Percentiles rank a stretch among this genome's conserved stretches.
Conservation (phyloP, 805 yeast species). For the Candida xyloterini region DNA sequence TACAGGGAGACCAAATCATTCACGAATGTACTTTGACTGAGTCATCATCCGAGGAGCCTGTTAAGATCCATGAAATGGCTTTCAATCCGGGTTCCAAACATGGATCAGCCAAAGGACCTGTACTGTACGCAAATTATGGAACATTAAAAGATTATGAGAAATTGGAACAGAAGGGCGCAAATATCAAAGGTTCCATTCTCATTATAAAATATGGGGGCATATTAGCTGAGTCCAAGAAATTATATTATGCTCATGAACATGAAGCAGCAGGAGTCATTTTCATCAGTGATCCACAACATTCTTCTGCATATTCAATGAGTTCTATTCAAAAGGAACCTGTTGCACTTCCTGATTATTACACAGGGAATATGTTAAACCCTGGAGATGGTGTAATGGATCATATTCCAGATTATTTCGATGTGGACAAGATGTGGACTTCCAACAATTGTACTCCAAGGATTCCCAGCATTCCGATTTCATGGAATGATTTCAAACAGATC, state of each 20-base stretch:
- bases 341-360: constrained; percentile 50
- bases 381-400: constrained; percentile 51
- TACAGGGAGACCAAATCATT: constrained; percentile 16
- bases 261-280: constrained; percentile 70
- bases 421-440: constrained; percentile 40
- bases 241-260: constrained; percentile 49
- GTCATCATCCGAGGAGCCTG: constrained; percentile 8
- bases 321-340: constrained; percentile 56
- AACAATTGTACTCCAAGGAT: constrained; percentile 61
- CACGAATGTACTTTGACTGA: constrained; percentile 26
- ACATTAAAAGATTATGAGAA: constrained; percentile 47
- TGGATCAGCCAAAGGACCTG: constrained; percentile 51
- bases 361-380: constrained; percentile 81
- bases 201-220: constrained; percentile 57
- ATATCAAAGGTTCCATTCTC: constrained; percentile 49
- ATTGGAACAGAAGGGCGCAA: constrained; percentile 38
- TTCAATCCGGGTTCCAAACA: constrained; percentile 67
- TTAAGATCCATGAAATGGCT: constrained; percentile 40
- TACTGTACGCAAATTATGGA: constrained; percentile 71
- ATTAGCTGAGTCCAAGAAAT: constrained; percentile 49
- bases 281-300: constrained; percentile 43
- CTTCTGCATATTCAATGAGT: constrained; percentile 35
- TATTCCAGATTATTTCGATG: constrained; percentile 37
- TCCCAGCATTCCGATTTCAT: constrained; percentile 75
- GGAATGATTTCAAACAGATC: constrained; percentile 58